Evolutionary conservation across 2,329 filamentous ascomycete genomes (phyloP), one percentile per base, ranked within the genome.

Genomic region (Trichoderma oligosporum): DNA sequence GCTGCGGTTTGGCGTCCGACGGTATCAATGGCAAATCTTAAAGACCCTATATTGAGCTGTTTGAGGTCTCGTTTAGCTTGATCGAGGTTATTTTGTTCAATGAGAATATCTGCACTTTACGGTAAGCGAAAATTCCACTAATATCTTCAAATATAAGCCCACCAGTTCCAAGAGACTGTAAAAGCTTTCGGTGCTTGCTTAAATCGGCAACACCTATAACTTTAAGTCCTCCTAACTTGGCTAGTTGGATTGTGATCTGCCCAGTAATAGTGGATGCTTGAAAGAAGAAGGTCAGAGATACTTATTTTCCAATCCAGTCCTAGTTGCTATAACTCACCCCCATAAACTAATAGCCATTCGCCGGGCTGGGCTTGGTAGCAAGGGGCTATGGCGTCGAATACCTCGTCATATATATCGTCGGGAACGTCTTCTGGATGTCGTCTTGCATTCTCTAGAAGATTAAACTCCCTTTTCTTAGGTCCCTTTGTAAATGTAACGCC

Each of bases 291-390:
- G n/a, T 58, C 4, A 58, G 49, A 22, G 1, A 5, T 18, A n/a
- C n/a, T 20, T 4, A 3, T n/a, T 2, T 16, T 5, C 11, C 44
- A 14, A 5, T 11, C 7, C n/a, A n/a, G n/a, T 24, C 33, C 25
- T 3, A 7, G 22, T 16, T 22, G 2, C 4, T 12, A 2, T 24
- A 8, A 12, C 56, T 45, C 18, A 55, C 56, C 56, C 25, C 56
- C 56, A 18, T 45, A 55, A 2, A 58, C 41, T 7, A 58, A 16
- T 3, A 58, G 52, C 56, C 56, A 58, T 18, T 58, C 56, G 6
- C 56, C 56, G 6, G 56, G 56, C 18, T 58, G 56, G 11, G 56
- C 56, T 31, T 49, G 49, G 12, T 41, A 58, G 12, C 48, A 49
- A 44, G 49, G 56, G 2, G 56, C 52, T 2, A 58, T 3, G n/a